Conservation (phyloP, 2,329 filamentous ascomycete genomes). For the Ilyonectria sp. region DNA sequence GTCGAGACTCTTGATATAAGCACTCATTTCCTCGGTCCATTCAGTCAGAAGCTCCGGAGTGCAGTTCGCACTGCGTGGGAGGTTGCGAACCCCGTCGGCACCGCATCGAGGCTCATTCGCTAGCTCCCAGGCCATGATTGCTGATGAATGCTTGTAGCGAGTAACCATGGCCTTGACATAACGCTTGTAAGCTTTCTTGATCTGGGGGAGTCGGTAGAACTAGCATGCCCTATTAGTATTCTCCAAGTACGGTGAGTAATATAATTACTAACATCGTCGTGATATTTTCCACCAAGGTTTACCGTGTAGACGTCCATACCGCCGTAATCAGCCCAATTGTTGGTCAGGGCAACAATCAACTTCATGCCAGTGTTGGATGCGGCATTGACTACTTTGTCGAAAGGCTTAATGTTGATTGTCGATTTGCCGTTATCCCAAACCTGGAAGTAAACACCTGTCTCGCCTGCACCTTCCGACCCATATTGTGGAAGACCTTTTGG, state of each 20-base stretch:
- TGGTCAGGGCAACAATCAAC: conserved; percentile 68
- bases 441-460: conserved; percentile 66
- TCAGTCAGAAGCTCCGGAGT: conserved; percentile 68
- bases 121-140: conserved; percentile 79
- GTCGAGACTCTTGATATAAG: conserved; percentile 75
- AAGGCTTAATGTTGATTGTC: conserved; percentile 68
- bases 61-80: conserved; percentile 62
- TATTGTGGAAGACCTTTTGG: conserved; percentile 39
- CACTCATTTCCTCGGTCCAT: conserved; percentile 71
- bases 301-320: conserved; percentile 73
- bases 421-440: conserved; percentile 73
- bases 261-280: conserved; percentile 51
- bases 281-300: conserved; percentile 67
- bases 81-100: conserved; percentile 57
- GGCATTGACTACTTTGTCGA: conserved; percentile 74
- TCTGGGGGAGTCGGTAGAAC: conserved; percentile 65
- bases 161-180: conserved; percentile 74
- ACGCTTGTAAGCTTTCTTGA: conserved; percentile 67
- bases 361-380: conserved; percentile 73
- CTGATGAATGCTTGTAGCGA: conserved; percentile 70
- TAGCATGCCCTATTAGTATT: conserved; percentile 27
- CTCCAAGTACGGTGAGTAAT: not conserved
- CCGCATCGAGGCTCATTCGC: conserved; percentile 73
- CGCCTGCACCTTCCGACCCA: conserved; percentile 30
- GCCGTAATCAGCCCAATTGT: conserved; percentile 73